Evolutionary conservation across 768 basidiomycete species (phyloP).

Genomic region (Lyophyllum semitale): DNA sequence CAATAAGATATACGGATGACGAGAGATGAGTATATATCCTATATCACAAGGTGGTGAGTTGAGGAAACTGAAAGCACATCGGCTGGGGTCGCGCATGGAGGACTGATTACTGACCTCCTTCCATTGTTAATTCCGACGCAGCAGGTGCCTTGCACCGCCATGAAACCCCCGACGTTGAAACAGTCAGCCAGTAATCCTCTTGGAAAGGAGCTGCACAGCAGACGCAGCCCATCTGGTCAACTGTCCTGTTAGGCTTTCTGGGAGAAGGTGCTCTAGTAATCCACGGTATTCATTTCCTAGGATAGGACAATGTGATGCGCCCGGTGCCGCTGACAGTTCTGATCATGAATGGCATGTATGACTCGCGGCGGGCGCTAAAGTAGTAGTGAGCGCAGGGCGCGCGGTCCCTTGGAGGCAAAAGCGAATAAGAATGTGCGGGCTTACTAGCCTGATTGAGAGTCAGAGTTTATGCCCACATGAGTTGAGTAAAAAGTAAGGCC

Average conservation of each 20-base stretch:
- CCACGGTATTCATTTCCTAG: background rate
- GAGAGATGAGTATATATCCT: background rate
- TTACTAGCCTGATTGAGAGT: background rate
- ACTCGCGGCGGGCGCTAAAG: background rate
- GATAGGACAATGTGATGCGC: background rate
- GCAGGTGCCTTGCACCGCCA: background rate
- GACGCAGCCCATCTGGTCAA: background rate
- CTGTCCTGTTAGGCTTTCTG: background rate
- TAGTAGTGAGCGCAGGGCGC: no score
- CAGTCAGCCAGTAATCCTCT: background rate
- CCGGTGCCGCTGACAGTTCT: background rate
- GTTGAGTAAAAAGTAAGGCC: slow-evolving; percentile 23
- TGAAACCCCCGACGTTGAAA: background rate
- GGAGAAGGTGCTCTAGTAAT: background rate
- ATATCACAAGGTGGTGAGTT: background rate
- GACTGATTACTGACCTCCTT: background rate
- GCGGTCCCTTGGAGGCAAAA: background rate
- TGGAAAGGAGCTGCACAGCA: background rate
- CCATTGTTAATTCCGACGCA: background rate
- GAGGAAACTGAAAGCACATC: background rate
- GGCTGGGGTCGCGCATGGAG: background rate
- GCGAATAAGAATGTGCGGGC: background rate
- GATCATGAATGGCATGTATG: background rate
- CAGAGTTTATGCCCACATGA: slow-evolving; percentile 2
- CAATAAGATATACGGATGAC: background rate